Base-by-base conservation (phyloP, 2,329 filamentous ascomycete species). In the Phyllosticta citriasiana region DNA sequence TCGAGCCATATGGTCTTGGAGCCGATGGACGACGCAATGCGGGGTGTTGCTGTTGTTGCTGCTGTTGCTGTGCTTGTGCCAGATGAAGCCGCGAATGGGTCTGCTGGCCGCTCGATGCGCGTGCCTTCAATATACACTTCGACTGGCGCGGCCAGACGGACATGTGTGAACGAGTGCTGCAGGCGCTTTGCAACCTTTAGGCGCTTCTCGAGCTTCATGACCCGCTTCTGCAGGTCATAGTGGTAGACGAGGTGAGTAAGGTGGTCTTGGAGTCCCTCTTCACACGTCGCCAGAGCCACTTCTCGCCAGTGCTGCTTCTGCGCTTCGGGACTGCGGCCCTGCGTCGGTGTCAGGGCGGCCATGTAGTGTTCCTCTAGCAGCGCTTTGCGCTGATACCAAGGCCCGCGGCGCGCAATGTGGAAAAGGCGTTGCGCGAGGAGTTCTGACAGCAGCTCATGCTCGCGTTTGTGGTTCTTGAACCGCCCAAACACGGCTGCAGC, bases 361-460 rank as follows among this genome's bases (percentile, higher is more conserved):
- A 97, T 92, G 73, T 99, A 97, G 70, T 95, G 91, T 72, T 99
- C 94, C 76, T 99, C 94, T 1, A 99, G 74, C 1, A 99, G 78
- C 0, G 93, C 94, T 74, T 95, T 96, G 22, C 94, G 88, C 70
- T 97, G 92, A 71, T 97, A 97, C 94, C 94, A 99, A 0, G 86
- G 84, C 0, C 94, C 94, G 52, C 94, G 84, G 27, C 92, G 84
- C 1, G 91, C 85, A 53, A 88, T 81, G 68, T 97, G 92, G 68
- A 97, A 97, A 0, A 97, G 80, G 4, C 83, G 83, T 70, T 99
- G 94, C 3, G 77, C 76, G 0, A 99, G 83, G 3, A 99, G 81
- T 68, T 94, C 89, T 0, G 76, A 80, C 1, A 96, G 76, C 0
- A 96, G 76, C 2, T 80, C 76, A 69, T 97, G 86, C 70, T 99